Percentiles rank a stretch among this genome's conserved stretches.
Conservation (phyloP, 306 rosid genomes). For the Citrullus amarus region DNA sequence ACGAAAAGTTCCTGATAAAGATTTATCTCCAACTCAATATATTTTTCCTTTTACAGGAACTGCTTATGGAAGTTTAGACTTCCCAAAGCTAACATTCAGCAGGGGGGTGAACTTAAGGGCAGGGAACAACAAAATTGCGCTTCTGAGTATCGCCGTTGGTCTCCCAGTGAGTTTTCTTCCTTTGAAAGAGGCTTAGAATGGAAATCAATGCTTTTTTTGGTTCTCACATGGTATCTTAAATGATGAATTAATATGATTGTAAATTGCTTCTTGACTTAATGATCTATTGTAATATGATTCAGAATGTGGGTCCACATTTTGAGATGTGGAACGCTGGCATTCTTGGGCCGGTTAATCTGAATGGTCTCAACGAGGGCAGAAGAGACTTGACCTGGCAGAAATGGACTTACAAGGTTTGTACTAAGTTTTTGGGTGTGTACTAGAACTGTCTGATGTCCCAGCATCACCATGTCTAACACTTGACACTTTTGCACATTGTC, state of each 20-base stretch:
- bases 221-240: not conserved
- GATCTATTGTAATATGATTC: conserved; percentile 11
- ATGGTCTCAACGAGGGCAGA: conserved; percentile 82
- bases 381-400: conserved; percentile 98
- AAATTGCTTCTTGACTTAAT: not conserved
- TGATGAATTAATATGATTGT: not conserved
- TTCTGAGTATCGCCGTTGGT: conserved; percentile 90
- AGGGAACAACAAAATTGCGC: conserved; percentile 74
- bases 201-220: not conserved
- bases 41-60: conserved; percentile 19
- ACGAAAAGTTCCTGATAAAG: not conserved
- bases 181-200: not conserved
- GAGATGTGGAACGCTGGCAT: conserved; percentile 97
- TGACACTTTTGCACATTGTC: conserved; percentile 11
- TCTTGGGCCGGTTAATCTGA: conserved; percentile 75
- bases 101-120: conserved; percentile 64
- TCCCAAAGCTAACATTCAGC: conserved; percentile 70
- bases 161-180: conserved; percentile 67
- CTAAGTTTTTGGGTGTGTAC: not conserved
- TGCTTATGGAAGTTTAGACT: conserved; percentile 70
- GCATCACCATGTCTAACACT: conserved; percentile 19
- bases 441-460: not conserved
- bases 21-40: not conserved
- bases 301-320: conserved; percentile 96
- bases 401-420: conserved; percentile 86